Evolutionary conservation across 2,329 filamentous ascomycete genomes (phyloP).

Genomic region (Fusarium clavum): DNA sequence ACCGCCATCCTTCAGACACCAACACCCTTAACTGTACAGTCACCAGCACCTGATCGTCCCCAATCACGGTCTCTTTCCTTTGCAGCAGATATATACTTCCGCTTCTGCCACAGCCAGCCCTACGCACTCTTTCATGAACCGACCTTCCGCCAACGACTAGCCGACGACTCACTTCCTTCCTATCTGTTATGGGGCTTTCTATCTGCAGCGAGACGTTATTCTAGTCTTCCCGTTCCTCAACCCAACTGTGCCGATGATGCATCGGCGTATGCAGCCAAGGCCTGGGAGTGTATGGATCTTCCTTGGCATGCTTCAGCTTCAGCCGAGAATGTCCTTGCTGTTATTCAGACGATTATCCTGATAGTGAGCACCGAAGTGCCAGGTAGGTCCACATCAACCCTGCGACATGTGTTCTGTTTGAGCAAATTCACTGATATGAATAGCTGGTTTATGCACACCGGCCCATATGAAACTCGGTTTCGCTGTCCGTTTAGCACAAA

Average conservation of each 20-base stretch:
- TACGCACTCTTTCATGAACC: slow-evolving; percentile 24
- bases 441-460: slow-evolving; percentile 13
- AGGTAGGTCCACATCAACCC: not conserved
- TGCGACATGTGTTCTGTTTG: too few species aligned
- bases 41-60: not conserved
- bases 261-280: slow-evolving; percentile 10
- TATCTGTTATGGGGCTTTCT: slow-evolving; percentile 14
- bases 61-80: not conserved
- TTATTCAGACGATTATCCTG: slow-evolving; percentile 17
- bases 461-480: slow-evolving; percentile 27
- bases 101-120: slow-evolving; percentile 22
- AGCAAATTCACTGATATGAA: not conserved
- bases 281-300: slow-evolving; percentile 20
- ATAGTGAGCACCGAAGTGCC: slow-evolving; percentile 26
- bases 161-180: not conserved
- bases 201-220: slow-evolving; percentile 14
- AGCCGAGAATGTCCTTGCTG: not conserved
- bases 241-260: slow-evolving; percentile 2
- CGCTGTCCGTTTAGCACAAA: slow-evolving; percentile 13
- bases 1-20: slow-evolving; percentile 6
- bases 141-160: slow-evolving; percentile 1
- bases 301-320: slow-evolving; percentile 13
- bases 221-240: not conserved
- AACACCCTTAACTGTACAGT: not conserved
- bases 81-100: slow-evolving; percentile 16